phyloP scores from a whole-genome alignment of 805 yeast genomes.

The Monosporozyma yasuniensis region DNA sequence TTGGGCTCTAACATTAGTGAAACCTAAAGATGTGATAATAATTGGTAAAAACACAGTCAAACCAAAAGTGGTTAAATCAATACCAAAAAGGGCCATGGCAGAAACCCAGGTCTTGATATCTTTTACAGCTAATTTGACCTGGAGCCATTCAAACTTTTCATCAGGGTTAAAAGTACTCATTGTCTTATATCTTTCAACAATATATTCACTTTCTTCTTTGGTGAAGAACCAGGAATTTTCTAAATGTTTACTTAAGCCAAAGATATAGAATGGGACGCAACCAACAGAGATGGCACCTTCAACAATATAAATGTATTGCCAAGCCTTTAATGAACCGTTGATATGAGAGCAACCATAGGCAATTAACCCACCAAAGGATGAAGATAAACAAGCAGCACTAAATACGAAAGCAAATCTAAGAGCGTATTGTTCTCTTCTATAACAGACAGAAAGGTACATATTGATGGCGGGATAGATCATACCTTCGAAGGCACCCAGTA shows the following conservation, averaged over 20 bases:
- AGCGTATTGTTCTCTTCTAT: conserved; percentile 41
- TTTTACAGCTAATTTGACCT: conserved; percentile 25
- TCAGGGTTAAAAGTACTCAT: conserved; percentile 32
- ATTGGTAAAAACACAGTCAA: conserved; percentile 37
- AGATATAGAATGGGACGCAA: conserved; percentile 30
- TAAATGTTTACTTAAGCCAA: conserved; percentile 35
- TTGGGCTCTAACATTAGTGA: conserved; percentile 67
- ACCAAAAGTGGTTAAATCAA: conserved; percentile 34
- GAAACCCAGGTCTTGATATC: conserved; percentile 28
- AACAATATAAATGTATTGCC: conserved; percentile 44
- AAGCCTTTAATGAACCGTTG: conserved; percentile 36
- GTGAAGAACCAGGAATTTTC: conserved; percentile 34
- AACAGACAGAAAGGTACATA: conserved; percentile 40
- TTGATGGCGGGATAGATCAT: conserved; percentile 43
- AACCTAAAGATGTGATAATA: conserved; percentile 27
- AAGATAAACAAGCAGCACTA: conserved; percentile 44
- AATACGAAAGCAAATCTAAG: conserved; percentile 41
- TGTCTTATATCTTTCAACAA: conserved; percentile 30
- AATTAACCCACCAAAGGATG: conserved; percentile 50
- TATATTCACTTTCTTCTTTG: conserved; percentile 33
- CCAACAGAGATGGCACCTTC: conserved; percentile 40
- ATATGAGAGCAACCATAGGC: conserved; percentile 39
- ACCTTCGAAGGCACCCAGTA: conserved; percentile 46
- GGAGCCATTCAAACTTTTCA: conserved; percentile 31
- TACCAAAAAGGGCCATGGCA: conserved; percentile 32